These are phyloP conservation scores for Nicotiana otophora DNA, from an alignment of 257 asterid species.

Conservation along the genomic window DNA sequence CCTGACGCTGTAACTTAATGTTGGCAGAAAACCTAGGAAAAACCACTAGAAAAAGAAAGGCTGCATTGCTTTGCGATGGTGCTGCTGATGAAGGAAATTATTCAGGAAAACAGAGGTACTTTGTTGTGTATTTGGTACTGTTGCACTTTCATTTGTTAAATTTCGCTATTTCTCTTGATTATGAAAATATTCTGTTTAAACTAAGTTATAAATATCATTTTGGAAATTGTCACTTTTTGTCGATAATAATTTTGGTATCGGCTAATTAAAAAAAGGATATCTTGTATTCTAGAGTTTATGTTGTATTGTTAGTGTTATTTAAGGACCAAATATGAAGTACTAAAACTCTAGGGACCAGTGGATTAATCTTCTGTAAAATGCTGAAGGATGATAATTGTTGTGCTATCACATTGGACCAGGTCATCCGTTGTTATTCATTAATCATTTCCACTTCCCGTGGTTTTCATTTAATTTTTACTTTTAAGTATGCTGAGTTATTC, in stretches of 20 bases:
- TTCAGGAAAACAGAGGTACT: constrained; percentile 78
- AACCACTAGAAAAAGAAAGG: constrained; percentile 19
- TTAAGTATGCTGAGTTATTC: background rate
- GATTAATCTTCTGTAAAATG: background rate
- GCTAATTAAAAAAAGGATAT: background rate
- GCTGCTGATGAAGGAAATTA: constrained; percentile 32
- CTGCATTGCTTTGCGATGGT: constrained; percentile 22
- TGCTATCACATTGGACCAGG: background rate
- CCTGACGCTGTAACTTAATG: background rate
- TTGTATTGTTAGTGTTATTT: background rate
- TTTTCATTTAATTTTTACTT: too few relatives aligned
- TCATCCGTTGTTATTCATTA: background rate
- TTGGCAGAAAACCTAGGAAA: constrained; percentile 25
- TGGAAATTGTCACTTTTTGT: background rate
- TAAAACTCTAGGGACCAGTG: background rate
- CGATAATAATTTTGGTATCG: background rate
- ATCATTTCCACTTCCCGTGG: too few relatives aligned
- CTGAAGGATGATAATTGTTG: background rate
- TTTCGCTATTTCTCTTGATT: background rate
- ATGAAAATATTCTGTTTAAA: background rate
- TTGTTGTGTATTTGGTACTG: constrained; percentile 6
- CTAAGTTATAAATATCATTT: background rate
- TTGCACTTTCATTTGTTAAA: background rate
- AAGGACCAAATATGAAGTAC: background rate
- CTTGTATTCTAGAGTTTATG: background rate